Evolutionary conservation across 108 stramenopile species (phyloP).

Genomic region (Cyclotella cryptica): DNA sequence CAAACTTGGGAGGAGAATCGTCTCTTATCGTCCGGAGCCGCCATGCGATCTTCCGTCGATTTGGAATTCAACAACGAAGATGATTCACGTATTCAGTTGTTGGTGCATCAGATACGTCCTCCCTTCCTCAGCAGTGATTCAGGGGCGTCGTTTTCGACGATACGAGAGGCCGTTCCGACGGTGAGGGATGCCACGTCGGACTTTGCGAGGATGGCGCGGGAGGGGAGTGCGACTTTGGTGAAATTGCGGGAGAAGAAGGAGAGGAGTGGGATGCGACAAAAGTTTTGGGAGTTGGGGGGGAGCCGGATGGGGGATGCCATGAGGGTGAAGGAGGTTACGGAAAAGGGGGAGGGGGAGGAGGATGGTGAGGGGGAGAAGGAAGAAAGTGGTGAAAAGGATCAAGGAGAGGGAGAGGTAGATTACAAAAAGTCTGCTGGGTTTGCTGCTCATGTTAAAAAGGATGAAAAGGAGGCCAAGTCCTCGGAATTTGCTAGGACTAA

Average conservation of each 20-base stretch:
- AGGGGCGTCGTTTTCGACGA: conserved; percentile 79
- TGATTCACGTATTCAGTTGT: conserved; percentile 73
- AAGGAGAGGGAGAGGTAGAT: conserved; percentile 75
- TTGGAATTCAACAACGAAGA: conserved; percentile 78
- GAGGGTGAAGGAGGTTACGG: conserved; percentile 75
- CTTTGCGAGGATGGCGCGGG: conserved; percentile 92
- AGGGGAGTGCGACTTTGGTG: conserved; percentile 86
- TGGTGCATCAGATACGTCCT: conserved; percentile 97
- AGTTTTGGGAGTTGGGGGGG: conserved; percentile 99
- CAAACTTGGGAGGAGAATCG: conserved; percentile 98
- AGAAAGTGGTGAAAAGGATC: conserved; percentile 29
- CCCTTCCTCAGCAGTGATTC: conserved; percentile 91
- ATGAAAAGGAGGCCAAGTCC: conserved; percentile 29
- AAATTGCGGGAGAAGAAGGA: conserved; percentile 88
- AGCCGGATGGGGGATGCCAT: conserved; percentile 94
- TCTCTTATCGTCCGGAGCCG: conserved; percentile 88
- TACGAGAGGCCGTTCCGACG: conserved; percentile 87
- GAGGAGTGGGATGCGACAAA: conserved; percentile 91
- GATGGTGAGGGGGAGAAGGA: conserved; percentile 37
- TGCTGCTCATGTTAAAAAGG: conserved; percentile 81
- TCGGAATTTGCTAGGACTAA: conserved; percentile 91
- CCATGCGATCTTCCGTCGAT: conserved; percentile 69
- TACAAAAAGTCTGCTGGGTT: conserved; percentile 92
- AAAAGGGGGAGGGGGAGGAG: conserved; percentile 53
- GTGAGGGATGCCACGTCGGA: conserved; percentile 88